Evolutionary conservation across 257 asterid species (phyloP).

Genomic region (Solanum piurae): DNA sequence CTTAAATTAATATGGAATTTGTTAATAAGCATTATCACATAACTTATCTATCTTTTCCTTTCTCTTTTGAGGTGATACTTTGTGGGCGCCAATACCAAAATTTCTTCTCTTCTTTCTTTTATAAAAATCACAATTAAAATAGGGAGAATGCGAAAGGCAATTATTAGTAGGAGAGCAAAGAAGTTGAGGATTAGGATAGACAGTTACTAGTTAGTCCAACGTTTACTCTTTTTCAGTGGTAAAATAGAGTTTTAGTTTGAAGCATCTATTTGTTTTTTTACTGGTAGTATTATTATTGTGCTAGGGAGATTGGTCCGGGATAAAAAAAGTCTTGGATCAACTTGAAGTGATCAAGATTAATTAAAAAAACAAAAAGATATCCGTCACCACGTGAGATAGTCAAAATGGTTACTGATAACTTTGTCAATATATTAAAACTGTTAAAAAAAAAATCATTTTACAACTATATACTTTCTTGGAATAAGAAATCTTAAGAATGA

Average conservation of each 20-base stretch:
- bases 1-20: background rate
- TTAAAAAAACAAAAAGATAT: no score
- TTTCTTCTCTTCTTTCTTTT: background rate
- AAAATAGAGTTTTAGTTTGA: accelerated
- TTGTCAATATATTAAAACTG: background rate
- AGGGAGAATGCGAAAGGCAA: background rate
- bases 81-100: background rate
- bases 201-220: background rate
- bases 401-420: background rate
- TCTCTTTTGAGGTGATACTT: background rate
- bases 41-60: background rate
- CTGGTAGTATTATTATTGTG: background rate
- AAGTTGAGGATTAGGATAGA: background rate
- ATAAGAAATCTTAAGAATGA: background rate
- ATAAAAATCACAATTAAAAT: background rate
- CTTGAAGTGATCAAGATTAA: background rate
- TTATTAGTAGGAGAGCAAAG: background rate
- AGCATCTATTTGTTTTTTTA: background rate
- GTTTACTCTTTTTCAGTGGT: background rate
- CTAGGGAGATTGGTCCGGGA: background rate
- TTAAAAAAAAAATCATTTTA: no score
- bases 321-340: background rate
- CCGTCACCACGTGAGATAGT: background rate
- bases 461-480: no score
- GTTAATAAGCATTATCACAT: background rate